Percentiles rank a stretch among this genome's conserved stretches.
Conservation (phyloP, 148 eudicot species). For the Linanthus parryae region DNA sequence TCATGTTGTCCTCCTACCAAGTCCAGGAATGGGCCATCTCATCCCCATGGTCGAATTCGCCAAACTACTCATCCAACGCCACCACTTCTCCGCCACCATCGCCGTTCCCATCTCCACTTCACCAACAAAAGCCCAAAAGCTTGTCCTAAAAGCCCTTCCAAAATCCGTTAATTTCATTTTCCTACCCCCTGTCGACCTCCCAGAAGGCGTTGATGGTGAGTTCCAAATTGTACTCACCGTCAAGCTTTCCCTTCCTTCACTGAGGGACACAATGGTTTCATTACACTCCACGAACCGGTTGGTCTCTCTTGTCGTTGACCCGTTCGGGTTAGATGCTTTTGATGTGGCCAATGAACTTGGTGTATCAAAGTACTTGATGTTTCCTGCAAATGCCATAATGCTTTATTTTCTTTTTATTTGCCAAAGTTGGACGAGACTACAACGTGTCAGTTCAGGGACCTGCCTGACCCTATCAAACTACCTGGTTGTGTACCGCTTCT, state of each 20-base stretch:
- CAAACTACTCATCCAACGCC: too few relatives aligned
- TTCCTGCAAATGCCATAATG: slow-evolving; percentile 12
- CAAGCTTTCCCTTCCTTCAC: not conserved
- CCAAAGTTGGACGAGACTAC: slow-evolving; percentile 11
- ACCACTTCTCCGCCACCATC: too few relatives aligned
- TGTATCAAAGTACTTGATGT: slow-evolving; percentile 2
- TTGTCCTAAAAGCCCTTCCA: slow-evolving; percentile 28
- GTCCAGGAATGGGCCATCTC: too few relatives aligned
- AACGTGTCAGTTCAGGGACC: not conserved
- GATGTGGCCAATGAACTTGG: slow-evolving; percentile 14
- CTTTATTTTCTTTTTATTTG: not conserved
- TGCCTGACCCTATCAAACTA: too few relatives aligned
- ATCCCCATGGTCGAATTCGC: too few relatives aligned
- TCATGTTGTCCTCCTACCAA: too few relatives aligned
- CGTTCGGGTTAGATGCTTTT: slow-evolving; percentile 8
- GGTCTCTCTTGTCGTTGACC: slow-evolving; percentile 8
- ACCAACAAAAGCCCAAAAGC: slow-evolving; percentile 21
- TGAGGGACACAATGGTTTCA: slow-evolving; percentile 1
- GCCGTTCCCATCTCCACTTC: slow-evolving; percentile 29
- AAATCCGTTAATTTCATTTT: slow-evolving; percentile 7
- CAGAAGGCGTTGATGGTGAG: not conserved
- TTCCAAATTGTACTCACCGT: not conserved
- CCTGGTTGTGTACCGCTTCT: slow-evolving; percentile 13
- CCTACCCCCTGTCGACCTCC: slow-evolving; percentile 1
- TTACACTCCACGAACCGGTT: not conserved